phyloP scores from a whole-genome alignment of 805 yeast species.

The Kazachstania kunashirensis region DNA sequence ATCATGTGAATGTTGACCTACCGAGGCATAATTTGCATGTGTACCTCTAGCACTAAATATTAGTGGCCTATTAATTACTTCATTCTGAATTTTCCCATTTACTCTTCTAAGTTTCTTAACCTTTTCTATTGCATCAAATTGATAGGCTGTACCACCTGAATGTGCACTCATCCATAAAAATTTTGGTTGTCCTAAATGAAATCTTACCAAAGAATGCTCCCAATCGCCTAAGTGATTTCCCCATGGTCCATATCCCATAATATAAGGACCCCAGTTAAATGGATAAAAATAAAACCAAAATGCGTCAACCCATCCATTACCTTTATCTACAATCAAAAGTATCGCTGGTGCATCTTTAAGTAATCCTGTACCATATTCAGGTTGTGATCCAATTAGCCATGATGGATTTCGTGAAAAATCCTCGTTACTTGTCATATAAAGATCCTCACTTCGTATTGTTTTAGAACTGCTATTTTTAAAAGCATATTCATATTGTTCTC shows the following conservation, averaged over 20 bases:
- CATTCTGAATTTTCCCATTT: constrained; percentile 70
- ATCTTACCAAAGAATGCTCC: constrained; percentile 91
- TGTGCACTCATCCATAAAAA: constrained; percentile 96
- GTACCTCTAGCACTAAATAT: constrained; percentile 91
- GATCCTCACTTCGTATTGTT: constrained; percentile 13
- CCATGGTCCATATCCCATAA: constrained; percentile 93
- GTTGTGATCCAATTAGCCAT: constrained; percentile 78
- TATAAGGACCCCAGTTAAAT: constrained; percentile 89
- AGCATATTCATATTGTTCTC: not conserved
- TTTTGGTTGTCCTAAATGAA: constrained; percentile 67
- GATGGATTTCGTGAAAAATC: constrained; percentile 71
- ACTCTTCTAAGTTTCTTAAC: constrained; percentile 60
- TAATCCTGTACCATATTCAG: constrained; percentile 59
- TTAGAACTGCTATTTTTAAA: constrained; percentile 6
- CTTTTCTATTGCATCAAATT: constrained; percentile 36
- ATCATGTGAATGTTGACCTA: constrained; percentile 93
- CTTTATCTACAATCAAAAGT: constrained; percentile 78
- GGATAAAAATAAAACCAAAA: constrained; percentile 94
- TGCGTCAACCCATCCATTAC: constrained; percentile 89
- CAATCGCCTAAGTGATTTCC: constrained; percentile 97
- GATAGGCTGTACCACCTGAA: constrained; percentile 90
- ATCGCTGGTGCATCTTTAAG: constrained; percentile 71
- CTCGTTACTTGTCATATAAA: constrained; percentile 50
- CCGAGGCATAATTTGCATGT: constrained; percentile 93
- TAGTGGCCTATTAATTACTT: constrained; percentile 50